A percentile compares a stretch with the other conserved stretches of the same genome.
Evolutionary conservation across 2,329 filamentous ascomycete genomes (phyloP).

Genomic region (Metarhizium brunneum): DNA sequence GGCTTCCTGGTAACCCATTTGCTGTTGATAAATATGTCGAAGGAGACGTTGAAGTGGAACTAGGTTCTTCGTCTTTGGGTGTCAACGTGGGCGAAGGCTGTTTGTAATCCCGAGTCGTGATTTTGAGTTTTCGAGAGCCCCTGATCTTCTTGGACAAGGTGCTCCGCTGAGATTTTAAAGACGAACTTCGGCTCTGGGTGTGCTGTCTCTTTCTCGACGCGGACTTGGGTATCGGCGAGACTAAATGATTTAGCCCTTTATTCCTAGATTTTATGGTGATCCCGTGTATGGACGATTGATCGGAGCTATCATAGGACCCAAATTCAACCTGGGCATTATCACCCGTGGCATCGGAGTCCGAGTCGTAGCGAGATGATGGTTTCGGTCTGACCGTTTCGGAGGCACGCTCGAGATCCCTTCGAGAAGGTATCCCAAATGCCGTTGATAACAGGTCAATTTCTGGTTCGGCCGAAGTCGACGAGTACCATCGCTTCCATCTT

Average conservation of each 20-base stretch:
- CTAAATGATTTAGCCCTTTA: not conserved
- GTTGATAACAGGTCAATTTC: slow-evolving; percentile 18
- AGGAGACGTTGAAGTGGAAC: not conserved
- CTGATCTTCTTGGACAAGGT: not conserved
- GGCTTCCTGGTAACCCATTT: not conserved
- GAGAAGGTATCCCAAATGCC: slow-evolving; percentile 17
- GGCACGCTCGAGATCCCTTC: slow-evolving; percentile 5
- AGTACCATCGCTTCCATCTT: slow-evolving; percentile 1
- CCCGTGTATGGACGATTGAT: not conserved
- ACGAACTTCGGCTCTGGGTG: not conserved
- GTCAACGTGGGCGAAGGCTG: not conserved
- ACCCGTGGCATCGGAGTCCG: not conserved
- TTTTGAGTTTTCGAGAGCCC: not conserved
- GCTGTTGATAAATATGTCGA: not conserved
- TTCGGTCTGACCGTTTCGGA: slow-evolving; percentile 1
- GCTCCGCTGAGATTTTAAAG: not conserved
- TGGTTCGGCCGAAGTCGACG: not conserved
- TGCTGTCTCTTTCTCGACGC: slow-evolving; percentile 1
- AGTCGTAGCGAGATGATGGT: not conserved
- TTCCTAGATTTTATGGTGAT: not conserved
- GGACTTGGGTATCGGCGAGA: not conserved
- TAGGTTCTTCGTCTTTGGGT: not conserved
- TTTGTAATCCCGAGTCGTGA: not conserved
- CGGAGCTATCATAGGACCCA: not conserved
- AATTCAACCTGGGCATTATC: not conserved